Percentiles rank a stretch among this genome's conserved stretches.
Evolutionary conservation across 1,284 basidiomycete species (phyloP).

Genomic region (Malassezia caprae): DNA sequence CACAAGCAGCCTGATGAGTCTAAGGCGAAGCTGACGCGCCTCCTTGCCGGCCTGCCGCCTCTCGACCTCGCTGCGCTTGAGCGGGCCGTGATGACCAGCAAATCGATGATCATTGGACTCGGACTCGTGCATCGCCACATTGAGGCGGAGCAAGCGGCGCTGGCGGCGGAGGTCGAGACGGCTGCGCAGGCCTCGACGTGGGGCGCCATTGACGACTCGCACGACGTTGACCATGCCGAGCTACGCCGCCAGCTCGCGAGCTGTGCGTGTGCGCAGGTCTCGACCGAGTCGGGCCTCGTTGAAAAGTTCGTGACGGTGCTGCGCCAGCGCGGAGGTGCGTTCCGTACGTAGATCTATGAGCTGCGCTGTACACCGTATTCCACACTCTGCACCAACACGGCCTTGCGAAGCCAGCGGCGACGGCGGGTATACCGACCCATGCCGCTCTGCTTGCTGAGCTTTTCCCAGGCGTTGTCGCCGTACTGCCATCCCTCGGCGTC

Average conservation of each 20-base stretch:
- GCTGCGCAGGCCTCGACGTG: slow-evolving; percentile 86
- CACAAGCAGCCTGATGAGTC: slow-evolving; percentile 20
- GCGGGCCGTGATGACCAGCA: slow-evolving; percentile 75
- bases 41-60: slow-evolving; percentile 18
- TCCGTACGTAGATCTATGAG: slow-evolving; percentile 5
- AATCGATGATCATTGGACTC: slow-evolving; percentile 79
- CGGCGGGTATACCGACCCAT: slow-evolving; percentile 59
- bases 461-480: slow-evolving; percentile 92
- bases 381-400: slow-evolving; percentile 46
- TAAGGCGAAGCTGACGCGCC: slow-evolving; percentile 12
- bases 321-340: not conserved
- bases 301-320: slow-evolving; percentile 12
- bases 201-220: slow-evolving; percentile 92
- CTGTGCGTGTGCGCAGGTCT: slow-evolving; percentile 22
- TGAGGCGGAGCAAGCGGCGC: slow-evolving; percentile 68
- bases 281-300: slow-evolving; percentile 11
- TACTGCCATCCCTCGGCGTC: slow-evolving; percentile 87
- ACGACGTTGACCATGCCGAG: slow-evolving; percentile 77
- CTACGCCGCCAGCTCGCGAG: slow-evolving; percentile 67
- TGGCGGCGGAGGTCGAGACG: slow-evolving; percentile 83
- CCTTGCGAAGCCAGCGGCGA: slow-evolving; percentile 49
- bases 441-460: slow-evolving; percentile 62
- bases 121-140: slow-evolving; percentile 64
- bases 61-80: slow-evolving; percentile 62
- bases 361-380: slow-evolving; percentile 25